These are phyloP conservation scores for Craspedostauros australis DNA, from an alignment of 108 stramenopile species.

Conservation along the genomic window DNA sequence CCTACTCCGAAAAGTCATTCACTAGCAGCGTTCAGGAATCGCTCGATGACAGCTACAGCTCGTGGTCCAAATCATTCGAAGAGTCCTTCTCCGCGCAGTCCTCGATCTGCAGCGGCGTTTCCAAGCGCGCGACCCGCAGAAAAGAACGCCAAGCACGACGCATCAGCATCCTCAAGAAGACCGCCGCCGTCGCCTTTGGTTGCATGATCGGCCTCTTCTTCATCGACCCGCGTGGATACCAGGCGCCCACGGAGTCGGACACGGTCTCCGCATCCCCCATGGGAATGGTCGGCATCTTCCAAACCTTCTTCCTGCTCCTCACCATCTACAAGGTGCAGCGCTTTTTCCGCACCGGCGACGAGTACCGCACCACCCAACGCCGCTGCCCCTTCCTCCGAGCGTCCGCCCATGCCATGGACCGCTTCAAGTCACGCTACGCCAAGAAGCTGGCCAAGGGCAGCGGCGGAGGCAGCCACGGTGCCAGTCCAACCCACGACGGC, in stretches of 20 bases:
- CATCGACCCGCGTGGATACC: slow-evolving; percentile 13
- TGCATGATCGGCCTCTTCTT: slow-evolving; percentile 22
- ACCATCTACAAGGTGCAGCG: slow-evolving; percentile 23
- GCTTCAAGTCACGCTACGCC: slow-evolving; percentile 17
- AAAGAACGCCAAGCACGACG: slow-evolving; percentile 23
- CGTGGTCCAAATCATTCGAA: slow-evolving; percentile 36
- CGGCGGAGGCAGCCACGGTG: not conserved
- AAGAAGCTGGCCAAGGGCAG: slow-evolving; percentile 13
- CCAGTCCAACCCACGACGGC: not conserved
- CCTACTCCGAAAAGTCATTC: too few species aligned
- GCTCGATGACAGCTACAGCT: slow-evolving; percentile 25
- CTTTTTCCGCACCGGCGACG: slow-evolving; percentile 6
- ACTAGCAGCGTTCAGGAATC: slow-evolving; percentile 23
- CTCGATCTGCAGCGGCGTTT: slow-evolving; percentile 23
- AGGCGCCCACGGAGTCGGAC: not conserved
- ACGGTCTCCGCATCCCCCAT: slow-evolving; percentile 18
- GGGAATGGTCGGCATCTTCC: slow-evolving; percentile 27
- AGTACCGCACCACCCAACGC: not conserved
- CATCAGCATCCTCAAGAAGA: slow-evolving; percentile 16
- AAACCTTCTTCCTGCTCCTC: slow-evolving; percentile 20
- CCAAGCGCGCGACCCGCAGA: slow-evolving; percentile 16
- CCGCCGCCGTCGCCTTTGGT: slow-evolving; percentile 6
- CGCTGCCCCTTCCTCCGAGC: slow-evolving; percentile 28
- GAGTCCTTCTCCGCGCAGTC: slow-evolving; percentile 17
- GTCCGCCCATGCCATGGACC: slow-evolving; percentile 11